Conservation (phyloP, 352 stramenopile species). For the Globisporangium rhizosaccharum region DNA sequence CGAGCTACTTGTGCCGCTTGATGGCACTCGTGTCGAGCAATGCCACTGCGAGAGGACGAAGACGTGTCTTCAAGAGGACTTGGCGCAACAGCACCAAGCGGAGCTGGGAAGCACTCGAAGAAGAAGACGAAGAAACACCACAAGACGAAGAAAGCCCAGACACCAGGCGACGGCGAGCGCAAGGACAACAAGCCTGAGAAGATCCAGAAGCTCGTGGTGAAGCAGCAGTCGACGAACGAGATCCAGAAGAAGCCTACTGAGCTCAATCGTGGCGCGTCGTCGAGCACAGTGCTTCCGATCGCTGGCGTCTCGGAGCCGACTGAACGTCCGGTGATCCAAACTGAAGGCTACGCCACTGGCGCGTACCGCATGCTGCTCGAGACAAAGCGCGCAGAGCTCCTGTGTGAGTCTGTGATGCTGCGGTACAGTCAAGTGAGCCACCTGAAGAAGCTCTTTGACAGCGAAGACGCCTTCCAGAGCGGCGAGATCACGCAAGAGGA, state of each 20-base stretch:
- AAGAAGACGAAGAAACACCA: constrained; percentile 18
- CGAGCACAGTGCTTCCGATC: constrained; percentile 1
- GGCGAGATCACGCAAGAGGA: constrained; percentile 52
- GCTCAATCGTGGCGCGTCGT: not conserved
- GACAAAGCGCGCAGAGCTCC: constrained; percentile 34
- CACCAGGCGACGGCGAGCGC: not conserved
- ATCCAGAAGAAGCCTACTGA: constrained; percentile 1
- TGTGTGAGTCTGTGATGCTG: constrained; percentile 49
- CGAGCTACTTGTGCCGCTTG: not conserved
- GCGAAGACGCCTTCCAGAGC: constrained; percentile 39
- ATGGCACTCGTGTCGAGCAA: not conserved
- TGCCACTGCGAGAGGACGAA: not conserved
- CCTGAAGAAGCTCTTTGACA: constrained; percentile 31
- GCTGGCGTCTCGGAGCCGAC: not conserved
- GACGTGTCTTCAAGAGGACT: not conserved
- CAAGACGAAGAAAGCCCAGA: not conserved
- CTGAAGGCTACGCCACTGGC: constrained; percentile 30
- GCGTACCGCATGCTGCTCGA: constrained; percentile 48
- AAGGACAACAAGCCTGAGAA: not conserved
- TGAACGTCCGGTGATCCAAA: constrained; percentile 3
- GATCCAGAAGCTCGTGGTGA: constrained; percentile 12
- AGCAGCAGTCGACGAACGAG: constrained; percentile 5
- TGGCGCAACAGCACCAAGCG: not conserved
- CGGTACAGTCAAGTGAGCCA: constrained; percentile 30
- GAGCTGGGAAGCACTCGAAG: not conserved